These are phyloP conservation scores for Mortierella sp. DNA, from an alignment of 371 early-diverging fungal genomes.

Conservation along the genomic window DNA sequence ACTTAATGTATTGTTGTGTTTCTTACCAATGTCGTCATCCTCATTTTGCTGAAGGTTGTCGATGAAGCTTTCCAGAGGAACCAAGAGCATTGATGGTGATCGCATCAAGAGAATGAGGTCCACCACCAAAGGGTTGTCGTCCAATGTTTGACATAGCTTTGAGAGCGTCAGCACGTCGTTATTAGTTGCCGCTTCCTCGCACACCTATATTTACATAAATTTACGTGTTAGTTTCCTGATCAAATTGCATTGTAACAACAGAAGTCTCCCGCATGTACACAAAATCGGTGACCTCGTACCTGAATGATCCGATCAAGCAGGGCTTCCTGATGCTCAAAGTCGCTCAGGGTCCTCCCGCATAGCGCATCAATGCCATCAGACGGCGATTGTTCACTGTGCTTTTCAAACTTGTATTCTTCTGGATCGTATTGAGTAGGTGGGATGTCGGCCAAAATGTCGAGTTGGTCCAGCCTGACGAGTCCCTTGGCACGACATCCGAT, in stretches of 20 bases:
- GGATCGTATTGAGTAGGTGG: not conserved
- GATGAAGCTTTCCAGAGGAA: constrained; percentile 49
- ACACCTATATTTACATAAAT: constrained; percentile 22
- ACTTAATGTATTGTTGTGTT: not conserved
- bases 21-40: constrained; percentile 54
- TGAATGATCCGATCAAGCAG: constrained; percentile 43
- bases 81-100: constrained; percentile 33
- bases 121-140: constrained; percentile 50
- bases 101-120: constrained; percentile 42
- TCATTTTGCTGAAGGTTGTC: constrained; percentile 52
- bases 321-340: constrained; percentile 48
- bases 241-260: not conserved
- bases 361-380: constrained; percentile 39
- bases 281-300: constrained; percentile 4
- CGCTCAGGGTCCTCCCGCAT: constrained; percentile 40
- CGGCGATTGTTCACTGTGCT: constrained; percentile 6
- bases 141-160: constrained; percentile 50
- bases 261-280: not conserved
- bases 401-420: constrained; percentile 21
- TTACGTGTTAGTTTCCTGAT: not conserved
- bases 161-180: constrained; percentile 40
- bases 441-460: constrained; percentile 30
- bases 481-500: constrained; percentile 31
- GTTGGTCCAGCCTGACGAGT: constrained; percentile 23
- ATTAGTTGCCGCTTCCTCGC: constrained; percentile 36